phyloP scores from a whole-genome alignment of 352 stramenopile genomes.

The Phytophthora aleatoria region DNA sequence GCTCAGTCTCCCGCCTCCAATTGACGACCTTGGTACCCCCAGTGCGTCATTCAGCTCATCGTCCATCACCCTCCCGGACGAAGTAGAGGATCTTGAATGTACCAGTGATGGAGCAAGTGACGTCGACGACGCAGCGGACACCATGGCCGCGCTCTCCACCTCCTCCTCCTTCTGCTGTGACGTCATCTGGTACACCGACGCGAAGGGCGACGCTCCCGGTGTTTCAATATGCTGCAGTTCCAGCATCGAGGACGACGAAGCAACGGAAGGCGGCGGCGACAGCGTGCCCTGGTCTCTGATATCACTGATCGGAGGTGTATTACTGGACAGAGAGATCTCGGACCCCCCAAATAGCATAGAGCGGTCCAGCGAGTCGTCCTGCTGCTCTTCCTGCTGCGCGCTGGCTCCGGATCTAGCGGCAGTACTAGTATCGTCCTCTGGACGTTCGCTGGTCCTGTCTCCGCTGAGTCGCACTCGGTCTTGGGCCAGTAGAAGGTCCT shows the following conservation, averaged over 20 bases:
- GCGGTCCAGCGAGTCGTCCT: conserved; percentile 46
- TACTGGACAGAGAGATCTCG: conserved; percentile 30
- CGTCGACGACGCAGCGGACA: conserved; percentile 38
- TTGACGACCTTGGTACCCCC: conserved; percentile 33
- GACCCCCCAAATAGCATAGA: conserved; percentile 62
- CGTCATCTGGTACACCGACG: conserved; percentile 12
- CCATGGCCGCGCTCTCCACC: conserved; percentile 9
- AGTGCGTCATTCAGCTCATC: conserved; percentile 66
- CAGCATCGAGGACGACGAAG: conserved; percentile 11
- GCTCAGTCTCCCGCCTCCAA: not conserved
- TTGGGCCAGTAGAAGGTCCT: conserved; percentile 44
- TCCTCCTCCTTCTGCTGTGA: conserved; percentile 20
- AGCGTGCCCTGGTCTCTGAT: conserved; percentile 3
- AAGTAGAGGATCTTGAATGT: conserved; percentile 16
- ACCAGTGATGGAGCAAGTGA: conserved; percentile 9
- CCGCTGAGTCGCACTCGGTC: conserved; percentile 19
- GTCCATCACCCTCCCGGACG: conserved; percentile 38
- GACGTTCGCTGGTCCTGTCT: conserved; percentile 27
- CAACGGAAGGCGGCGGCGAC: conserved; percentile 4
- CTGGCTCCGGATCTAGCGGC: not conserved
- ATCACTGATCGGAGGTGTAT: conserved; percentile 1
- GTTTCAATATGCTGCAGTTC: conserved; percentile 9
- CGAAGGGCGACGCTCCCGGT: not conserved
- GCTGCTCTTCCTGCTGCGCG: conserved; percentile 5
- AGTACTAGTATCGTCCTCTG: not conserved